Evolutionary conservation across 164 flowering plant species (phyloP).

Genomic region (Stephania cephalantha): DNA sequence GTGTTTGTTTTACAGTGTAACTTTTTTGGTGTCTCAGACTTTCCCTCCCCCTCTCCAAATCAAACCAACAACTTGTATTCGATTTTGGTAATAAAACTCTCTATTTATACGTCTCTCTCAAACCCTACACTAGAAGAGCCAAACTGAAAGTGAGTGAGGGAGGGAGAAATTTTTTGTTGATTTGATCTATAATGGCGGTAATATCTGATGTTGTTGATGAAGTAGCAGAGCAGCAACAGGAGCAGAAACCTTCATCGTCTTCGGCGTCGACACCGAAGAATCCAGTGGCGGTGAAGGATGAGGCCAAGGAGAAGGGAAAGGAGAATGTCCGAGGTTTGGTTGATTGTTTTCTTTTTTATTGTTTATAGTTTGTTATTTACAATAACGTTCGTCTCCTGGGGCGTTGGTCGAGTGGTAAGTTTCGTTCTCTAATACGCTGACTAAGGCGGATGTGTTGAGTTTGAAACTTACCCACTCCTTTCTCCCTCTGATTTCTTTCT

Average conservation of each 20-base stretch:
- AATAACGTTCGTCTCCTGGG: neutral
- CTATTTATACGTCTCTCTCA: too few species aligned
- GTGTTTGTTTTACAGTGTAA: too few species aligned
- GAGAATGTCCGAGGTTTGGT: constrained; percentile 1
- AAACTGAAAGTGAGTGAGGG: neutral
- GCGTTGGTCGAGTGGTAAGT: too few species aligned
- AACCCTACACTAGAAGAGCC: too few species aligned
- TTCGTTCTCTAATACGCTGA: too few species aligned
- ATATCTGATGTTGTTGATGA: neutral
- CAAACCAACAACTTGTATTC: too few species aligned
- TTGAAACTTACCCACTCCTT: too few species aligned
- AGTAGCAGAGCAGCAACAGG: neutral
- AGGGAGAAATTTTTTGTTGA: neutral
- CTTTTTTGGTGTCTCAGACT: too few species aligned
- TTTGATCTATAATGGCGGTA: constrained; percentile 2
- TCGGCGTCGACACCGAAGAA: neutral
- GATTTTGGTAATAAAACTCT: too few species aligned
- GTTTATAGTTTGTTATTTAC: neutral
- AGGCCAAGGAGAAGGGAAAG: constrained; percentile 1
- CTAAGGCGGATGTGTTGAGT: too few species aligned
- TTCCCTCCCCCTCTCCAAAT: too few species aligned
- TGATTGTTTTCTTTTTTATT: neutral
- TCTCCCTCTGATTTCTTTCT: too few species aligned
- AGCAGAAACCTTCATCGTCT: neutral
- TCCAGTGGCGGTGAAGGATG: neutral